Evolutionary conservation across 768 basidiomycete species (phyloP), one percentile per base, ranked within the genome.

Genomic region (Hemileccinum impolitum): DNA sequence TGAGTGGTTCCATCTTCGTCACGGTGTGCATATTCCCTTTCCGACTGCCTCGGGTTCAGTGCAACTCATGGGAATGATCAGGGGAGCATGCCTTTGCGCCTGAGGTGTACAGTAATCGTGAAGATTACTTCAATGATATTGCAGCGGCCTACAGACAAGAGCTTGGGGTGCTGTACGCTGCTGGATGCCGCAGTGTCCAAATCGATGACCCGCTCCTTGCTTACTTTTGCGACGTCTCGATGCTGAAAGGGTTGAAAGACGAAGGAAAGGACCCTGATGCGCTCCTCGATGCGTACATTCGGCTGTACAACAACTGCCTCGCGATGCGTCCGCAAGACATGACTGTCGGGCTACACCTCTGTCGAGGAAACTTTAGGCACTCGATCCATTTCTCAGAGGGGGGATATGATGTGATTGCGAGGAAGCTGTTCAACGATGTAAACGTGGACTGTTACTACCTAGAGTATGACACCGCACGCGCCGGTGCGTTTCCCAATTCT

Each of bases 1-100:
- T 3, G 80, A 81, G 31, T 85, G 84, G 82, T 83, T 80, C 63
- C 83, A 85, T 61, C 77, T 85, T 25, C 77, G 80, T 21, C 82
- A 84, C 60, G 85, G 85, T 43, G 74, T 72, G 55, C 6, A 7
- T 5, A 14, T 23, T 35, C 11, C 3, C 18, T n/a, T 37, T 7
- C 4, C 12, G 4, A 4, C 12, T 14, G 18, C 26, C 15, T 13
- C 4, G 3, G 6, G 8, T 2, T 26, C 39, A 10, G 1, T 4
- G 8, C 4, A 14, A 41, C 39, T 55, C 32, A 52, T 23, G 1
- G 5, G 13, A 12, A 9, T 7, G 6, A 23, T 10, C 17, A 64
- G 63, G 63, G 9, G 48, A 65, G 18, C 46, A 65, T 28, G 58
- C 64, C 3, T 64, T 50, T 48, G n/a, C 15, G 13, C 48, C 49